These are phyloP conservation scores for Teunomyces kruisii DNA, from an alignment of 805 yeast genomes.

Conservation along the genomic window DNA sequence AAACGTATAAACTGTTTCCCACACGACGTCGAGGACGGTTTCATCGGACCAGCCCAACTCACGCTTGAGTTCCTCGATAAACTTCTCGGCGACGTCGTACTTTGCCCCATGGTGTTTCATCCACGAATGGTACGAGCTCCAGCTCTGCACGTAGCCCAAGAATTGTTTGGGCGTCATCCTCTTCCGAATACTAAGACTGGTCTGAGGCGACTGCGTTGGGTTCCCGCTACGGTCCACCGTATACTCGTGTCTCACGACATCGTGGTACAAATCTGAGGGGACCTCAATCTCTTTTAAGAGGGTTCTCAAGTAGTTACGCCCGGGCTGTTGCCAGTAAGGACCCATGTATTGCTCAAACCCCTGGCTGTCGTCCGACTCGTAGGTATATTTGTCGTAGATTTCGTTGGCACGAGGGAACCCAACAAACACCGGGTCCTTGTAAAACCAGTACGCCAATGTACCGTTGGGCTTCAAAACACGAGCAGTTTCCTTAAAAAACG, in stretches of 20 bases:
- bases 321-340: conserved; percentile 46
- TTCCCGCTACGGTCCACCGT: conserved; percentile 8
- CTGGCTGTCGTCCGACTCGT: conserved; percentile 24
- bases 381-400: conserved; percentile 51
- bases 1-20: conserved; percentile 57
- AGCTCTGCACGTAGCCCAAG: conserved; percentile 30
- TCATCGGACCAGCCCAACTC: conserved; percentile 47
- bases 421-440: conserved; percentile 67
- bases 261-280: conserved; percentile 22
- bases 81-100: conserved; percentile 48
- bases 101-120: conserved; percentile 30
- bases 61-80: conserved; percentile 43
- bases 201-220: conserved; percentile 18
- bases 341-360: conserved; percentile 49
- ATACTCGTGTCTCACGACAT: conserved; percentile 26
- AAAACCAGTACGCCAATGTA: conserved; percentile 68
- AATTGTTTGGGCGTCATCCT: conserved; percentile 19
- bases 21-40: conserved; percentile 45
- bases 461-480: conserved; percentile 59
- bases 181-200: conserved; percentile 22
- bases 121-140: conserved; percentile 43
- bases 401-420: conserved; percentile 54
- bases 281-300: conserved; percentile 40
- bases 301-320: conserved; percentile 38
- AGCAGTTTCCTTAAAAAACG: conserved; percentile 50